phyloP scores from a whole-genome alignment of 2,329 filamentous ascomycete species.

The Aureobasidium sp. region DNA sequence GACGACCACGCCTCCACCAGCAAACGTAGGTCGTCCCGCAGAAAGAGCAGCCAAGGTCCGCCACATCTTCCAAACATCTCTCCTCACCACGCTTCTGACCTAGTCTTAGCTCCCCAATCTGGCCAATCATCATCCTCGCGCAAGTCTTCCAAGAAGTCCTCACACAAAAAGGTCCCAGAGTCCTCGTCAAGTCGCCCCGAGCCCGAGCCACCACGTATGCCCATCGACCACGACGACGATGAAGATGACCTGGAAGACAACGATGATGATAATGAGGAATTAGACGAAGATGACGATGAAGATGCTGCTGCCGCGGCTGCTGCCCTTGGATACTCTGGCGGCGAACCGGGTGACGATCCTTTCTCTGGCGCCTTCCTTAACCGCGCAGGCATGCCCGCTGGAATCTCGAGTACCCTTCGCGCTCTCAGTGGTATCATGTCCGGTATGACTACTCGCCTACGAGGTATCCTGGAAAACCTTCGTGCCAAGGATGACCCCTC shows the following conservation, averaged over 20 bases:
- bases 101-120: constrained; percentile 32
- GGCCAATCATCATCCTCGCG: constrained; percentile 22
- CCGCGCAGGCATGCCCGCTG: constrained; percentile 51
- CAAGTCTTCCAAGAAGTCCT: constrained; percentile 28
- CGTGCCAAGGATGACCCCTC: constrained; percentile 79
- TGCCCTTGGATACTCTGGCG: constrained; percentile 37
- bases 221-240: neutral
- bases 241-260: constrained; percentile 12
- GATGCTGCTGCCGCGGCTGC: constrained; percentile 30
- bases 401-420: constrained; percentile 72
- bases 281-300: constrained; percentile 28
- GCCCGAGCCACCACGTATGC: neutral
- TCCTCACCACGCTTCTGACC: constrained; percentile 16
- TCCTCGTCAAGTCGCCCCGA: constrained; percentile 2
- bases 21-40: constrained; percentile 67
- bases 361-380: constrained; percentile 61
- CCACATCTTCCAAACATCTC: neutral
- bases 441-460: constrained; percentile 69
- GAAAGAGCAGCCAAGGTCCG: constrained; percentile 54
- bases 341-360: constrained; percentile 55
- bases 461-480: constrained; percentile 54
- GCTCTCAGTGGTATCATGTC: constrained; percentile 90
- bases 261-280: constrained; percentile 26
- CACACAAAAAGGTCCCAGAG: constrained; percentile 17
- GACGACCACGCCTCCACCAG: constrained; percentile 56